These are phyloP conservation scores for Tulasnella sp. DNA, from an alignment of 768 basidiomycete species.

Conservation along the genomic window DNA sequence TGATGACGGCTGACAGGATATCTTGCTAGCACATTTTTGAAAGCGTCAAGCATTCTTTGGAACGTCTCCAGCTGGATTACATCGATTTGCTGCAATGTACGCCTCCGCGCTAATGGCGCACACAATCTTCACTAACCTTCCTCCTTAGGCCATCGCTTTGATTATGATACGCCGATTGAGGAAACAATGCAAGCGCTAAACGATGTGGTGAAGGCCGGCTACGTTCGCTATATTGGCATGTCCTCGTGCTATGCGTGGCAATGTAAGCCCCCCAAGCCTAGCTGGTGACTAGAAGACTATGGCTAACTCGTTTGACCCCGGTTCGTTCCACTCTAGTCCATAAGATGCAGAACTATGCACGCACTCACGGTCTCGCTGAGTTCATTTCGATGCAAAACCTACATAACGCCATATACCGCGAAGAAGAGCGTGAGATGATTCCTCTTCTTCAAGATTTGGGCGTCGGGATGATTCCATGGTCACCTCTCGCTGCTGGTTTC, in stretches of 20 bases:
- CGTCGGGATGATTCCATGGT: constrained; percentile 34
- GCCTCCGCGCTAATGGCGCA: constrained; percentile 15
- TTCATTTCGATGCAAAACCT: constrained; percentile 20
- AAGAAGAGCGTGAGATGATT: constrained; percentile 19
- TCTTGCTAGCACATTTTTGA: constrained; percentile 47
- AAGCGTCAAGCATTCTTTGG: constrained; percentile 40
- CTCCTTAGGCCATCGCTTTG: constrained; percentile 38
- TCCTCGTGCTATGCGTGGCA: constrained; percentile 23
- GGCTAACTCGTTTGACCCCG: neutral
- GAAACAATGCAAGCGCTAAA: constrained; percentile 30
- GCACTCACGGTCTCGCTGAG: neutral
- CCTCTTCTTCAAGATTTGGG: constrained; percentile 26
- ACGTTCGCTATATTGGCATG: constrained; percentile 43
- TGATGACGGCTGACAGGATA: neutral
- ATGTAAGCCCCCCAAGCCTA: constrained; percentile 11
- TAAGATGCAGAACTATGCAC: constrained; percentile 28
- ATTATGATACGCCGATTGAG: constrained; percentile 47
- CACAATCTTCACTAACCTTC: constrained; percentile 3
- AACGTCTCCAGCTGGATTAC: constrained; percentile 45
- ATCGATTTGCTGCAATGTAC: constrained; percentile 47
- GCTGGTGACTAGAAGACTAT: no score
- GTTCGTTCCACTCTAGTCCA: neutral
- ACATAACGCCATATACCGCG: constrained; percentile 20
- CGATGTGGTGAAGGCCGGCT: constrained; percentile 49
- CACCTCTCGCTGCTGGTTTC: constrained; percentile 31